Evolutionary conservation across 202 grass and related monocot genomes (phyloP), one percentile per base, ranked within the genome.

Genomic region (Bolboschoenoplectus hybrid): DNA sequence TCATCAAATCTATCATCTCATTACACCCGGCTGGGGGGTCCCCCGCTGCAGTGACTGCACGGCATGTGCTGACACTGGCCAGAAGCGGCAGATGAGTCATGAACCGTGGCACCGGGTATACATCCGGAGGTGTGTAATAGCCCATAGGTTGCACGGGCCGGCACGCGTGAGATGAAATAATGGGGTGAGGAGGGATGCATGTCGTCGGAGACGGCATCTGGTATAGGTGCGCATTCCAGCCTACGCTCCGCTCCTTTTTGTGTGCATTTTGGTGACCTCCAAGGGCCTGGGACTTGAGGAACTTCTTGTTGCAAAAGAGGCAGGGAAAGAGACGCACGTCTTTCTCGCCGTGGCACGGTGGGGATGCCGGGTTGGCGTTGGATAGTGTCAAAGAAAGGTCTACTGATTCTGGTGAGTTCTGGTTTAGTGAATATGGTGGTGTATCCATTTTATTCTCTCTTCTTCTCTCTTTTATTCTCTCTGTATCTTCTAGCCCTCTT

Each of bases 151-250:
- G 45, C 62, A 16, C 19, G 66, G 67, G 88, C 84, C 70, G 69
- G 88, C 74, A 71, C 32, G 65, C 63, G 26, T 69, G 75, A 69
- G 85, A 81, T 35, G 77, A 82, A 74, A 71, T 61, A 14, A 74
- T 74, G 35, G 63, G 76, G 35, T 72, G 52, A 0, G 45, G 71
- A 55, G 60, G 70, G 45, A 36, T 16, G 50, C 49, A 80, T 49
- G 85, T 51, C 10, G 51, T 41, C 2, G 87, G 39, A 3, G 26
- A 62, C 2, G n/a, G 39, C 5, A 17, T 62, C 11, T 7, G 88
- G 82, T 97, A 97, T 62, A 97, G 89, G 71, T 92, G 78, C 36
- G 92, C 82, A 73, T 90, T 94, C 92, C 92, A 92, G 5, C 87
- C 86, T 1, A 85, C 43, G 67, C 82, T 86, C 6, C 88, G 53